Conservation (phyloP, 2,329 filamentous ascomycete genomes). For the Anthostomella pinea region DNA sequence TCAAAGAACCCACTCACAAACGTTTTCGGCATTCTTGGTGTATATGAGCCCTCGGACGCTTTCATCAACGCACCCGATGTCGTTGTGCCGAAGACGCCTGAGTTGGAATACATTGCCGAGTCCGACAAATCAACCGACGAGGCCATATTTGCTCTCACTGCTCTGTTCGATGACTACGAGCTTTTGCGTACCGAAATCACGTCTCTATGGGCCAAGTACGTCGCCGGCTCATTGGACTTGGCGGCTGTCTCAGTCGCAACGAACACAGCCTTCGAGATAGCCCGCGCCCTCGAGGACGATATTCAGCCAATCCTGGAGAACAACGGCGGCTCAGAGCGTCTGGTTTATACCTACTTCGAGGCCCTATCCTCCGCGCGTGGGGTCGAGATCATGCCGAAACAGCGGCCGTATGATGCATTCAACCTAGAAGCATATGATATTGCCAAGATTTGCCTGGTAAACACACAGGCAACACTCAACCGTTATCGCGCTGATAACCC, state of each 20-base stretch:
- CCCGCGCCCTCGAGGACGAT: background rate
- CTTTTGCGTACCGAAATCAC: background rate
- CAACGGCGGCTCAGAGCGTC: no score
- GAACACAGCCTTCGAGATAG: constrained; percentile 1
- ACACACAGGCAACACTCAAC: background rate
- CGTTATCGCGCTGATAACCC: background rate
- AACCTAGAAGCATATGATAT: no score
- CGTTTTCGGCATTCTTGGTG: background rate
- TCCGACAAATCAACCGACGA: background rate
- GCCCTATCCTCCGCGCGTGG: no score
- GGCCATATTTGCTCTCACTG: background rate
- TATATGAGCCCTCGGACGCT: background rate
- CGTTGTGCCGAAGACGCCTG: background rate
- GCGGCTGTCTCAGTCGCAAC: background rate
- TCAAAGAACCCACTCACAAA: background rate
- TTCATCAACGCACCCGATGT: background rate
- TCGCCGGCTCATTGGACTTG: background rate
- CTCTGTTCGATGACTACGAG: background rate
- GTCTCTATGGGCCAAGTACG: background rate
- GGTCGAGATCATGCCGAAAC: background rate
- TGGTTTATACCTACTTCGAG: background rate
- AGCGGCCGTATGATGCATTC: background rate
- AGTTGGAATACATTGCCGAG: background rate
- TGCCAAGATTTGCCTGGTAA: background rate
- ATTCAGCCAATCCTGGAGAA: background rate